phyloP scores from a whole-genome alignment of 345 rosid species.

The Gossypium bickii region DNA sequence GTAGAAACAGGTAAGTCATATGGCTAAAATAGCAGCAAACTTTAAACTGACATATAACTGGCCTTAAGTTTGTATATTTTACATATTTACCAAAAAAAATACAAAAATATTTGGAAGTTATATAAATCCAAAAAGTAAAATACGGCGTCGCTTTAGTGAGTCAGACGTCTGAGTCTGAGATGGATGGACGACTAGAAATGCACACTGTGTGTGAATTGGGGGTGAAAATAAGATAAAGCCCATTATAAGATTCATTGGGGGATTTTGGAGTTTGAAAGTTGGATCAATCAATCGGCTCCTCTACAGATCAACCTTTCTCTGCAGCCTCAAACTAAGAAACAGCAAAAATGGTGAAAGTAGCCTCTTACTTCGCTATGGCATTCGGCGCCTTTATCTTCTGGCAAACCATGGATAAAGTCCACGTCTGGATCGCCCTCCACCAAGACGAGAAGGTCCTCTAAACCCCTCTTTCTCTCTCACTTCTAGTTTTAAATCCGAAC shows the following conservation, averaged over 20 bases:
- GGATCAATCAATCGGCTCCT: not conserved
- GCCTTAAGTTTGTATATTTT: no score
- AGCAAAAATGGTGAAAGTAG: slow-evolving; percentile 59
- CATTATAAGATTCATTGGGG: not conserved
- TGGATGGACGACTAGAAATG: not conserved
- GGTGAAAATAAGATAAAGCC: not conserved
- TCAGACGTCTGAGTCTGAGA: no score
- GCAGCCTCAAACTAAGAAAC: not conserved
- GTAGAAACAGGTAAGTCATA: no score
- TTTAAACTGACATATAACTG: no score
- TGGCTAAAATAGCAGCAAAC: no score
- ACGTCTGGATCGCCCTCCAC: slow-evolving; percentile 89
- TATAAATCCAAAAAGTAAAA: no score
- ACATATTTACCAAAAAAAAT: no score
- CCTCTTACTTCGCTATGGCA: slow-evolving; percentile 65
- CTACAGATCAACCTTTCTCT: not conserved
- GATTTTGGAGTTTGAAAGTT: not conserved
- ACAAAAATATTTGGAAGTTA: no score
- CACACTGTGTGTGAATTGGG: not conserved
- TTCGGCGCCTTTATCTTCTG: slow-evolving; percentile 80
- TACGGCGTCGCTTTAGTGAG: no score
- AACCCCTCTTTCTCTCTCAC: not conserved
- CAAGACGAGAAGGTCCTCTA: slow-evolving; percentile 53
- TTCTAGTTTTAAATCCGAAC: not conserved
- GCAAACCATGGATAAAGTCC: slow-evolving; percentile 87